Base-by-base conservation (phyloP, 352 stramenopile genomes). In the Blastocystis sp. region DNA sequence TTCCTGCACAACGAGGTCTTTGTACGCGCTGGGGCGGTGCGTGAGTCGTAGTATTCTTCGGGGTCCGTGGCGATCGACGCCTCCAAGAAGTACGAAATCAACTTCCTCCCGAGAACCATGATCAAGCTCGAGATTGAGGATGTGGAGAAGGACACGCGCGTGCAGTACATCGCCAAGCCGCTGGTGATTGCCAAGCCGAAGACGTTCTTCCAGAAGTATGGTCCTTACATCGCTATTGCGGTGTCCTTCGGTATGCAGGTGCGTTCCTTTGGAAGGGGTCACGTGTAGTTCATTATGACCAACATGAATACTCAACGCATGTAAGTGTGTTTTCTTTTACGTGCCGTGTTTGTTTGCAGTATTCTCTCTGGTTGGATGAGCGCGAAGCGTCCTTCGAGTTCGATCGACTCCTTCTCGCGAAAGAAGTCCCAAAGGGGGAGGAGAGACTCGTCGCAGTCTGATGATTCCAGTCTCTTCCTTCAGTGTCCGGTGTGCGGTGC, bases 171-270 rank as follows among this genome's bases (percentile, higher is more conserved):
- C 29, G 74, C 41, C 31, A 85, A 85, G 74, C 65, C 65, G 1
- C 39, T 89, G 1, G 70, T 89, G 10, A 37, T 89, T 1, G 9
- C 29, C 10, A 62, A 62, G 29, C 63, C 41, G 29, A 89, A 77
- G 60, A 78, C 79, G 33, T 89, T 89, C 79, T 78, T 89, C 26
- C 79, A 89, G 67, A 89, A 89, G 67, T 89, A 89, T 31, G 79
- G 59, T 4, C 62, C 55, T 33, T 89, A 80, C 39, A 78, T 89
- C 62, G 55, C 45, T n/a, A 77, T 89, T 59, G 79, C n/a, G 29
- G n/a, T 89, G 41, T 69, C 79, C 24, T 51, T 89, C 41, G 13
- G 62, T 26, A 60, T 89, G 35, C 79, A 89, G 67, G 79, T 89
- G 60, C 51, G 13, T 24, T 39, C 10, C 0, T n/a, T 33, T 6